phyloP scores from a whole-genome alignment of 768 basidiomycete genomes.

The Boletus subcaerulescens region DNA sequence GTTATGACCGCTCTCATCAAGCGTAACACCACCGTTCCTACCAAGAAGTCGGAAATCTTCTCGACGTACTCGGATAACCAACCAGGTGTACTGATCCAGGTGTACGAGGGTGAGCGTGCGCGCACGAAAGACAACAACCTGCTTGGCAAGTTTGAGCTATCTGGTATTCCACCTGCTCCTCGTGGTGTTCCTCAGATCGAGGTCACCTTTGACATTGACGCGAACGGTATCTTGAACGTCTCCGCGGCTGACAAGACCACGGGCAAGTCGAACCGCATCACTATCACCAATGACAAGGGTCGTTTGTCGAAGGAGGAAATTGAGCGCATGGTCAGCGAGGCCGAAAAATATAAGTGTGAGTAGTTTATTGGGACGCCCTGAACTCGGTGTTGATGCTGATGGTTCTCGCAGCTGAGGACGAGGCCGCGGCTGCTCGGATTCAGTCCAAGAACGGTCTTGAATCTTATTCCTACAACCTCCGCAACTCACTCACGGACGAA shows the following conservation, averaged over 20 bases:
- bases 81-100: slow-evolving; percentile 96
- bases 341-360: slow-evolving; percentile 86
- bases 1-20: slow-evolving; percentile 99
- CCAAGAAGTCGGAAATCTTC: slow-evolving; percentile 98
- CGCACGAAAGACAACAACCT: slow-evolving; percentile 99
- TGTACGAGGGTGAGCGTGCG: slow-evolving; percentile 97
- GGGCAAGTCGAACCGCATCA: slow-evolving; percentile 92
- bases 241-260: slow-evolving; percentile 96
- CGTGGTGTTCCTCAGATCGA: slow-evolving; percentile 98
- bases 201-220: slow-evolving; percentile 97
- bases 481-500: slow-evolving; percentile 83
- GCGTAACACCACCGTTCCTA: slow-evolving; percentile 97
- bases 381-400: slow-evolving; percentile 8
- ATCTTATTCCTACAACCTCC: slow-evolving; percentile 93
- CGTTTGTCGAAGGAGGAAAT: slow-evolving; percentile 97
- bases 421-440: slow-evolving; percentile 81
- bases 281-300: slow-evolving; percentile 96
- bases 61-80: slow-evolving; percentile 99
- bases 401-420: slow-evolving; percentile 64
- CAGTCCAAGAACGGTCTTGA: slow-evolving; percentile 88
- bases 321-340: slow-evolving; percentile 94
- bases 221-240: slow-evolving; percentile 95
- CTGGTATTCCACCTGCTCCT: slow-evolving; percentile 93
- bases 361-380: neutral
- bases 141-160: slow-evolving; percentile 97